Evolutionary conservation across 1,139 yeast genomes (phyloP).

Genomic region (Spathaspora sp.): DNA sequence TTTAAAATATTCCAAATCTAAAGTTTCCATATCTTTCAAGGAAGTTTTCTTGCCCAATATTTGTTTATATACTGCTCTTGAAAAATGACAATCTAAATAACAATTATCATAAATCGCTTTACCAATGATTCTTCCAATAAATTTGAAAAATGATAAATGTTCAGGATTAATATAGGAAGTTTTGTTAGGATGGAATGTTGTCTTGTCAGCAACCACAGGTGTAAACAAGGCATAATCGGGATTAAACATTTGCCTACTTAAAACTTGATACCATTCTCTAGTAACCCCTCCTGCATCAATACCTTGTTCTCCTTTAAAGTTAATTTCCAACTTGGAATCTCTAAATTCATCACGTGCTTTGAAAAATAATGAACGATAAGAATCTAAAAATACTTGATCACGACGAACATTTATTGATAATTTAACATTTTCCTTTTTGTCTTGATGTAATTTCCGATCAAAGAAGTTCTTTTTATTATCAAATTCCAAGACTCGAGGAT

Average conservation of each 20-base stretch:
- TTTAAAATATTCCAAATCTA: slow-evolving; percentile 90
- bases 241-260: slow-evolving; percentile 93
- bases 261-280: slow-evolving; percentile 95
- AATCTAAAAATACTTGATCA: slow-evolving; percentile 89
- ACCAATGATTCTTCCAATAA: slow-evolving; percentile 91
- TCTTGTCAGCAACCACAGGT: slow-evolving; percentile 89
- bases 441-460: slow-evolving; percentile 64
- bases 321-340: slow-evolving; percentile 71
- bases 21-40: slow-evolving; percentile 90
- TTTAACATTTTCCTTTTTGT: slow-evolving; percentile 44
- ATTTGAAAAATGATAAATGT: slow-evolving; percentile 88
- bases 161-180: slow-evolving; percentile 93
- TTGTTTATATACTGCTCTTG: slow-evolving; percentile 90
- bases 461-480: slow-evolving; percentile 91
- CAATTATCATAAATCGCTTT: slow-evolving; percentile 90
- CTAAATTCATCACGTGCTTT: slow-evolving; percentile 76
- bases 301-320: slow-evolving; percentile 91
- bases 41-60: slow-evolving; percentile 80
- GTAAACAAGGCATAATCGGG: slow-evolving; percentile 93
- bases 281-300: slow-evolving; percentile 99
- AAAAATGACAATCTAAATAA: slow-evolving; percentile 90
- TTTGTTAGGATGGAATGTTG: slow-evolving; percentile 94
- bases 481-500: slow-evolving; percentile 88
- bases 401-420: slow-evolving; percentile 73
- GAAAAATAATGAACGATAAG: slow-evolving; percentile 81